Conservation (phyloP, 164 flowering plant species). For the Magnolia changhungtana region DNA sequence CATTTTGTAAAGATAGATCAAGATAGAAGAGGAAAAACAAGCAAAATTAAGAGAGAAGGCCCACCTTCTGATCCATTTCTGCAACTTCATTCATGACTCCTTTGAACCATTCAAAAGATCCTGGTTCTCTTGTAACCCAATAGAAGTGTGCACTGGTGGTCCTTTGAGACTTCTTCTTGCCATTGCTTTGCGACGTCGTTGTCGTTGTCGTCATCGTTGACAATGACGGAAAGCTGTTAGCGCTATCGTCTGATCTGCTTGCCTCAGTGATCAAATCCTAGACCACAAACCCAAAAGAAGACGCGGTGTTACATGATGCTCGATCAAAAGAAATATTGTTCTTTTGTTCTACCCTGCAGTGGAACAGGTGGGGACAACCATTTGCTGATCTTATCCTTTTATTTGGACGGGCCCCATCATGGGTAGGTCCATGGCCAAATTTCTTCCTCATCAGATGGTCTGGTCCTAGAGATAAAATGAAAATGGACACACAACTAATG, state of each 20-base stretch:
- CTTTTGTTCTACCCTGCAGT: too few species aligned
- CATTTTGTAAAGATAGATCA: background rate
- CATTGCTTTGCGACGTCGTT: constrained; percentile 3
- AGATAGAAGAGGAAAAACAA: background rate
- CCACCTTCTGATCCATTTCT: constrained; percentile 82
- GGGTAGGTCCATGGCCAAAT: too few species aligned
- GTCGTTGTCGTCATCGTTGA: constrained; percentile 15
- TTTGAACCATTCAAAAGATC: constrained; percentile 98
- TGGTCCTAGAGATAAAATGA: too few species aligned
- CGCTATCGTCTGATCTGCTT: constrained; percentile 60
- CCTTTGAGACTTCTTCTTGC: constrained; percentile 55
- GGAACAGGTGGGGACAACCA: too few species aligned
- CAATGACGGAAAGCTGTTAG: constrained; percentile 55
- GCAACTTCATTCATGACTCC: constrained; percentile 96
- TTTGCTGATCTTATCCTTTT: too few species aligned
- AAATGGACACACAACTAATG: too few species aligned
- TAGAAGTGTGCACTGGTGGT: constrained; percentile 78
- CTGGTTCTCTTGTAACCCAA: constrained; percentile 97
- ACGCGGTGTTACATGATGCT: too few species aligned
- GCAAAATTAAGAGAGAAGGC: background rate
- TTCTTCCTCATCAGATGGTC: too few species aligned
- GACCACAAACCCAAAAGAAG: background rate
- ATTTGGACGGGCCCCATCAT: too few species aligned
- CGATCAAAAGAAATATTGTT: too few species aligned
- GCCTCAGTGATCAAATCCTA: constrained; percentile 75